These are phyloP conservation scores for Pythium oligandrum DNA, from an alignment of 352 stramenopile species.

Conservation along the genomic window DNA sequence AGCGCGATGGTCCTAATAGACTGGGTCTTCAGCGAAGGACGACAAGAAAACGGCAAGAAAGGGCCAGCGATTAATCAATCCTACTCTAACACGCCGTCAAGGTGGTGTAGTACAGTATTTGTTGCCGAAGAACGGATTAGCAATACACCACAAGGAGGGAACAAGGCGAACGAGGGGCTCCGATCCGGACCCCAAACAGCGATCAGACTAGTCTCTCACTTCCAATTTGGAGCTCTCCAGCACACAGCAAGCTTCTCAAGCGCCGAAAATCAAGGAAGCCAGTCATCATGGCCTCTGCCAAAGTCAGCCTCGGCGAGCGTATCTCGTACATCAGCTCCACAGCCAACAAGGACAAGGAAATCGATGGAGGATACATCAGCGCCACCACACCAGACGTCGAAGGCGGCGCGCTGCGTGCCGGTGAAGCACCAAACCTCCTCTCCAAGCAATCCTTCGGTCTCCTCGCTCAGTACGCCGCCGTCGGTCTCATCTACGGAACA, in stretches of 20 bases:
- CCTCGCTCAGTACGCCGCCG: conserved; percentile 28
- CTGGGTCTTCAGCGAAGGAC: too few relatives aligned
- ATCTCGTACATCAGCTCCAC: conserved; percentile 21
- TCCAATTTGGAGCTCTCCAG: conserved; percentile 4
- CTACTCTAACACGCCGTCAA: too few relatives aligned
- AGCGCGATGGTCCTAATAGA: too few relatives aligned
- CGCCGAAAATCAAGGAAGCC: too few relatives aligned
- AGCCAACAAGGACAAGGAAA: conserved; percentile 10
- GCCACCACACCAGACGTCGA: conserved; percentile 6
- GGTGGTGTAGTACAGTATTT: too few relatives aligned
- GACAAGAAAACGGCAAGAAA: too few relatives aligned
- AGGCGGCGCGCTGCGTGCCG: conserved; percentile 16
- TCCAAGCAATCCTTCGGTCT: conserved; percentile 25
- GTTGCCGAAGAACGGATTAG: too few relatives aligned
- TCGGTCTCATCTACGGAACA: too few relatives aligned
- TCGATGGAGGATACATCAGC: conserved; percentile 1
- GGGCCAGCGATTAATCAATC: too few relatives aligned
- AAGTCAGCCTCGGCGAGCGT: conserved; percentile 15
- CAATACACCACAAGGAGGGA: not conserved
- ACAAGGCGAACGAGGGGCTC: too few relatives aligned
- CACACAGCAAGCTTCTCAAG: not conserved
- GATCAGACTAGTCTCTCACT: too few relatives aligned
- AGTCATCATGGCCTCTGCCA: conserved; percentile 1
- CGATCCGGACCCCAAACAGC: too few relatives aligned
- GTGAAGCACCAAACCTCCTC: conserved; percentile 16